Evolutionary conservation across 306 rosid species (phyloP).

Genomic region (Cyclanthera cordifolia): DNA sequence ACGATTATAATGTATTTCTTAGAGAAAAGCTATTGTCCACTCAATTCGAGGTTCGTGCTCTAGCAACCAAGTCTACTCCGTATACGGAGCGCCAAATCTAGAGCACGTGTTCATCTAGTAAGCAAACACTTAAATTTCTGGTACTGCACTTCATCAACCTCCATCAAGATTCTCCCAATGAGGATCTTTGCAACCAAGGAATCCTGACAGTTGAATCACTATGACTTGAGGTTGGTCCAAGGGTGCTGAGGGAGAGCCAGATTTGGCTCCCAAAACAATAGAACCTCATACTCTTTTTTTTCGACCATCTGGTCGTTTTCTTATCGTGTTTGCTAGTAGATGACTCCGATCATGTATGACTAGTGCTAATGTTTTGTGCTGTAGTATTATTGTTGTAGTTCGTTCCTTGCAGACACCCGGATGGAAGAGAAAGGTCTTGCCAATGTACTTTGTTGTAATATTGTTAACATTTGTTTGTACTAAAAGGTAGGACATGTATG

Average conservation of each 20-base stretch:
- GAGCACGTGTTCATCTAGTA: constrained; percentile 1
- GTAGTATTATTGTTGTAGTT: no score
- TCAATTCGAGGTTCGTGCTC: constrained; percentile 42
- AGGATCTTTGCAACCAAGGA: not conserved
- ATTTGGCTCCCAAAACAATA: not conserved
- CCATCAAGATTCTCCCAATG: not conserved
- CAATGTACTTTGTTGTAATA: not conserved
- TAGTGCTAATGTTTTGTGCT: not conserved
- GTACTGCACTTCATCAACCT: not conserved
- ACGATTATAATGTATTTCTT: constrained; percentile 64
- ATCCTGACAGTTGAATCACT: not conserved
- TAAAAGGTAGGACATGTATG: not conserved
- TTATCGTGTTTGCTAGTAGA: not conserved
- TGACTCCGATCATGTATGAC: not conserved
- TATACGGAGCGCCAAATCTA: constrained; percentile 14
- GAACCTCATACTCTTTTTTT: not conserved
- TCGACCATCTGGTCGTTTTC: not conserved
- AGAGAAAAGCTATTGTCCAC: constrained; percentile 59
- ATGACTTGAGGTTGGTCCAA: not conserved
- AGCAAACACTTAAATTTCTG: constrained; percentile 1
- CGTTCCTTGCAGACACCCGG: not conserved
- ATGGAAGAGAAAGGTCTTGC: not conserved
- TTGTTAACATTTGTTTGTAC: constrained; percentile 1
- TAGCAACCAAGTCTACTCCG: constrained; percentile 31
- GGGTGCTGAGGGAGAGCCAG: not conserved